These are phyloP conservation scores for Takashimella koratensis DNA, from an alignment of 1,284 basidiomycete genomes.

Conservation along the genomic window DNA sequence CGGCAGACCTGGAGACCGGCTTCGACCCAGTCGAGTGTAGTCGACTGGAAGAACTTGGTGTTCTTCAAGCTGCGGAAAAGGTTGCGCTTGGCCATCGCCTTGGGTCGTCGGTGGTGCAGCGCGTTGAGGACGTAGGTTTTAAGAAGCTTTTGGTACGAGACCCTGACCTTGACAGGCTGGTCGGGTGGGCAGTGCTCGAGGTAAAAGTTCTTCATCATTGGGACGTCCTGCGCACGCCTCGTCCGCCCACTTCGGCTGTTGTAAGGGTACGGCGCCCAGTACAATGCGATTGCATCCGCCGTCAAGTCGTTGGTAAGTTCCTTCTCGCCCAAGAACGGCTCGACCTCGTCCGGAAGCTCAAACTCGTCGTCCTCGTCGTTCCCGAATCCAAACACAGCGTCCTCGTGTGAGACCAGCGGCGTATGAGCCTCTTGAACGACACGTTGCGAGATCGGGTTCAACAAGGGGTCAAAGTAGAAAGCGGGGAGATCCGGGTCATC, in stretches of 20 bases:
- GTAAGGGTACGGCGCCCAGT: slow-evolving; percentile 99
- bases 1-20: slow-evolving; percentile 97
- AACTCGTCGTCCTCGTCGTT: slow-evolving; percentile 78
- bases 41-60: slow-evolving; percentile 99
- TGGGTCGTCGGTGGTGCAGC: slow-evolving; percentile 80
- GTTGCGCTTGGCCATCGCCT: slow-evolving; percentile 97
- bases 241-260: slow-evolving; percentile 87
- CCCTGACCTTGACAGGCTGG: slow-evolving; percentile 96
- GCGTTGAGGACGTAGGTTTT: slow-evolving; percentile 96
- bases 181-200: slow-evolving; percentile 96
- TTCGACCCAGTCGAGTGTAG: slow-evolving; percentile 97
- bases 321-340: slow-evolving; percentile 78
- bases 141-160: slow-evolving; percentile 97
- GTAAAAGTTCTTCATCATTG: slow-evolving; percentile 96
- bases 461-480: slow-evolving; percentile 98
- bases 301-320: slow-evolving; percentile 87
- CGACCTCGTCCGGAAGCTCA: slow-evolving; percentile 72
- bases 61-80: slow-evolving; percentile 92
- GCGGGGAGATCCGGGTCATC: slow-evolving; percentile 99
- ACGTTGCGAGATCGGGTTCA: slow-evolving; percentile 91
- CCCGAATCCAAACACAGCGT: slow-evolving; percentile 78
- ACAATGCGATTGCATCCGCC: slow-evolving; percentile 93
- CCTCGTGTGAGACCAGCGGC: slow-evolving; percentile 81
- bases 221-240: slow-evolving; percentile 90
- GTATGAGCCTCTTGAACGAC: slow-evolving; percentile 78